A percentile compares a stretch with the other conserved stretches of the same genome.
These are phyloP conservation scores for Colletotrichum lentis DNA, from an alignment of 2,329 filamentous ascomycete genomes.

Conservation along the genomic window DNA sequence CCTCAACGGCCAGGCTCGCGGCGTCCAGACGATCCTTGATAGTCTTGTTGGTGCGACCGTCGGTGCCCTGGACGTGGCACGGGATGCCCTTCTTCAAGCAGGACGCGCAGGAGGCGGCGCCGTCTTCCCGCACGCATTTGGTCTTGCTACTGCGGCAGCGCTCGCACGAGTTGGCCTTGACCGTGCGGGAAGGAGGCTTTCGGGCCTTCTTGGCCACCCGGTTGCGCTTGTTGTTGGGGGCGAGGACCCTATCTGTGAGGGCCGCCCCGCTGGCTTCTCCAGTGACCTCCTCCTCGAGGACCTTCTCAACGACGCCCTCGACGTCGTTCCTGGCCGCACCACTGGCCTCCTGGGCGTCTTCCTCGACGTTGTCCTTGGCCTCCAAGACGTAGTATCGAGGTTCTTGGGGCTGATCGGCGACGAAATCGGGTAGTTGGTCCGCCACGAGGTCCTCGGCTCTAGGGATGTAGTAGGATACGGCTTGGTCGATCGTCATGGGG, in stretches of 20 bases:
- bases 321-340: too few relatives aligned
- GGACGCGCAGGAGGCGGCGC: not conserved
- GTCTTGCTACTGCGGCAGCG: constrained; percentile 6
- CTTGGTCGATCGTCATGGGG: too few relatives aligned
- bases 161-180: constrained; percentile 3
- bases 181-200: not conserved
- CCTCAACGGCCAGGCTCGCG: not conserved
- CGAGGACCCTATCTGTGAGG: not conserved
- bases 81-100: not conserved
- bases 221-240: not conserved
- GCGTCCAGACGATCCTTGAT: not conserved
- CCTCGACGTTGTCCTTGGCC: too few relatives aligned
- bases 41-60: constrained; percentile 8
- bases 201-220: not conserved
- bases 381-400: too few relatives aligned
- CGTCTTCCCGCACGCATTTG: not conserved
- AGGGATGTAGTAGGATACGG: too few relatives aligned
- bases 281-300: too few relatives aligned
- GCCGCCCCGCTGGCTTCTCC: not conserved
- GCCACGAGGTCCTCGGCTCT: too few relatives aligned
- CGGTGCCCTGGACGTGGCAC: not conserved
- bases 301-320: too few relatives aligned
- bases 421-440: too few relatives aligned
- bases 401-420: too few relatives aligned
- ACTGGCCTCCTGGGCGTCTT: too few relatives aligned